These are phyloP conservation scores for Trichosphaerium sp. DNA, from an alignment of 78 protist genomes.

Conservation along the genomic window DNA sequence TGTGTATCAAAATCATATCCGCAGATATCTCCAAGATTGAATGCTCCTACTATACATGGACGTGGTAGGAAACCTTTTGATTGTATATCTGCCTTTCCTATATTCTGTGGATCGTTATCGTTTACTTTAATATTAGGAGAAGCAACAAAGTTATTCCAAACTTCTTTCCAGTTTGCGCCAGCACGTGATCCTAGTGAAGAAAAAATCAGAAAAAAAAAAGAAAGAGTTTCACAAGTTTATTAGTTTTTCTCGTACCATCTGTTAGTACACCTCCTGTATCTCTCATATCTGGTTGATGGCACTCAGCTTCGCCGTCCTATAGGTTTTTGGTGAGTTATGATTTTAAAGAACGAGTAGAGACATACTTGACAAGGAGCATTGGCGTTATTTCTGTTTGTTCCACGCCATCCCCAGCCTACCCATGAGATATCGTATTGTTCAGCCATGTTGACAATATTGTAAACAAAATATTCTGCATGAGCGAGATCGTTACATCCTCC, in stretches of 20 bases:
- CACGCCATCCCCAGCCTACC: not conserved
- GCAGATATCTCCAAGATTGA: not conserved
- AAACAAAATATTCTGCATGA: not conserved
- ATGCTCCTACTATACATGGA: not conserved
- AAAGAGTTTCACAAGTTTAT: no score
- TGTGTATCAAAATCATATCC: not conserved
- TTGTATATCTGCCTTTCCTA: not conserved
- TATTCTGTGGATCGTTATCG: not conserved
- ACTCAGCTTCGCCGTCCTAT: not conserved
- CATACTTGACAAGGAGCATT: not conserved
- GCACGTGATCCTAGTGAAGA: no score
- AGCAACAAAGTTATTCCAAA: not conserved
- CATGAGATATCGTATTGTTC: not conserved
- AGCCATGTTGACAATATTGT: not conserved
- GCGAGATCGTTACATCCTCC: not conserved
- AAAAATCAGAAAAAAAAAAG: no score
- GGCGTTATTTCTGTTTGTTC: not conserved
- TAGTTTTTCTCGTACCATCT: no score
- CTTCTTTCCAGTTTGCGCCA: not conserved
- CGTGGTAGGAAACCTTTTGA: not conserved
- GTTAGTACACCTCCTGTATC: not conserved
- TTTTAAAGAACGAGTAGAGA: no score
- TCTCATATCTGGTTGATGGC: not conserved
- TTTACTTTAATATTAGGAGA: not conserved
- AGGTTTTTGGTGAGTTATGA: no score